Evolutionary conservation across 805 yeast genomes (phyloP).

Genomic region (Zygoascus bituminiphila): DNA sequence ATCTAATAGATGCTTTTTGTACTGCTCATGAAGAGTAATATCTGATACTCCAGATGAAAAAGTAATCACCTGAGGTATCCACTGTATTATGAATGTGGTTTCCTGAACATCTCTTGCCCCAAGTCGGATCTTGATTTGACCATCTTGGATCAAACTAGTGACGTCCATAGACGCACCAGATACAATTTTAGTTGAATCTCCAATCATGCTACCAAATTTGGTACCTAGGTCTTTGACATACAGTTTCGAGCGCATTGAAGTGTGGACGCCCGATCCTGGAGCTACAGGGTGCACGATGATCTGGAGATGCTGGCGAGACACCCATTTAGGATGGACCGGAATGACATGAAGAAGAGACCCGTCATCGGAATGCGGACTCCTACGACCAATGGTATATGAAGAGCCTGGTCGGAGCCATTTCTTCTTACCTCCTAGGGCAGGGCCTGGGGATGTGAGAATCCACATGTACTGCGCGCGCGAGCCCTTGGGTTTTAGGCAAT

Average conservation of each 20-base stretch:
- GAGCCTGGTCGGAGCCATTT: conserved; percentile 25
- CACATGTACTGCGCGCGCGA: no score
- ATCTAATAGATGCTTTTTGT: conserved; percentile 11
- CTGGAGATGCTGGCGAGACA: conserved; percentile 22
- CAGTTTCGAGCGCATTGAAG: conserved; percentile 14
- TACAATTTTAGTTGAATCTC: conserved; percentile 6
- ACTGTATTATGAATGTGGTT: conserved; percentile 15
- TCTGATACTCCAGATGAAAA: conserved; percentile 17
- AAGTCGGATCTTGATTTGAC: conserved; percentile 9
- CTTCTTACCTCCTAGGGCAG: conserved; percentile 6
- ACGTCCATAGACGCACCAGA: conserved; percentile 2
- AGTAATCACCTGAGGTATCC: conserved; percentile 23
- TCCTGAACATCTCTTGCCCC: conserved; percentile 18
- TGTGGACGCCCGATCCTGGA: conserved; percentile 12
- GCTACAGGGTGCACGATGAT: conserved; percentile 12
- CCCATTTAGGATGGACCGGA: conserved; percentile 12
- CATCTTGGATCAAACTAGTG: not conserved
- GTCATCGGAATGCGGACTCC: not conserved
- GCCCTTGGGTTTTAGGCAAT: no score
- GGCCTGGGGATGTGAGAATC: conserved; percentile 11
- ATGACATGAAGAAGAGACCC: not conserved
- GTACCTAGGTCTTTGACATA: conserved; percentile 20
- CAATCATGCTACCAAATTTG: conserved; percentile 21
- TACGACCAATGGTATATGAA: conserved; percentile 13
- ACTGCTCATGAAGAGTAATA: conserved; percentile 11